Conservation (phyloP, 768 basidiomycete species). For the Mycena vitilis region DNA sequence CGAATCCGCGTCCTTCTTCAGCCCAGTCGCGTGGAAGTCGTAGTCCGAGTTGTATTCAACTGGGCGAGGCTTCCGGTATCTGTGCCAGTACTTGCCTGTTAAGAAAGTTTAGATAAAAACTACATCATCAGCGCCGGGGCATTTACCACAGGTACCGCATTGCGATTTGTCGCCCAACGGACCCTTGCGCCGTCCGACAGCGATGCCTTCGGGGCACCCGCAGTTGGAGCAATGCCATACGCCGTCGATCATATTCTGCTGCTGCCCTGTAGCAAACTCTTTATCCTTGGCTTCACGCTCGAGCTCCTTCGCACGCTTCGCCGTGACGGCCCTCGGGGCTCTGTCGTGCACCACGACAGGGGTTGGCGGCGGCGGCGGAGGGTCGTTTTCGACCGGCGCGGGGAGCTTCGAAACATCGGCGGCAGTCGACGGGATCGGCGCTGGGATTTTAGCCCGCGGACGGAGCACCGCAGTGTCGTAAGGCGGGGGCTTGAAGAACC, state of each 20-base stretch:
- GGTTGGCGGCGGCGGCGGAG: constrained; percentile 56
- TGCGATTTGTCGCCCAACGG: constrained; percentile 91
- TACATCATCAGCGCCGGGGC: constrained; percentile 15
- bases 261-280: constrained; percentile 86
- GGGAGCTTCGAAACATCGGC: constrained; percentile 69
- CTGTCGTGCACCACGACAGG: constrained; percentile 56
- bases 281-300: constrained; percentile 87
- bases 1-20: constrained; percentile 67
- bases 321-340: constrained; percentile 59
- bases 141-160: constrained; percentile 92
- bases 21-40: constrained; percentile 68
- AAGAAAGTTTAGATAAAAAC: constrained; percentile 19
- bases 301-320: constrained; percentile 77
- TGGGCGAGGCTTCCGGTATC: constrained; percentile 84
- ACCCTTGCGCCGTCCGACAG: constrained; percentile 88
- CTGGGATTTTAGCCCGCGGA: constrained; percentile 68
- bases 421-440: constrained; percentile 76
- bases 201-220: constrained; percentile 89
- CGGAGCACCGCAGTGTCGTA: constrained; percentile 66
- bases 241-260: constrained; percentile 83
- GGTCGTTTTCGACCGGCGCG: constrained; percentile 71
- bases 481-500: constrained; percentile 78
- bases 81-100: constrained; percentile 90
- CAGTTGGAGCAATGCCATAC: constrained; percentile 97
- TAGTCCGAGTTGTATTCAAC: constrained; percentile 84